Evolutionary conservation across 352 stramenopile genomes (phyloP), one percentile per base, ranked within the genome.

Genomic region (Pythium brassicae): DNA sequence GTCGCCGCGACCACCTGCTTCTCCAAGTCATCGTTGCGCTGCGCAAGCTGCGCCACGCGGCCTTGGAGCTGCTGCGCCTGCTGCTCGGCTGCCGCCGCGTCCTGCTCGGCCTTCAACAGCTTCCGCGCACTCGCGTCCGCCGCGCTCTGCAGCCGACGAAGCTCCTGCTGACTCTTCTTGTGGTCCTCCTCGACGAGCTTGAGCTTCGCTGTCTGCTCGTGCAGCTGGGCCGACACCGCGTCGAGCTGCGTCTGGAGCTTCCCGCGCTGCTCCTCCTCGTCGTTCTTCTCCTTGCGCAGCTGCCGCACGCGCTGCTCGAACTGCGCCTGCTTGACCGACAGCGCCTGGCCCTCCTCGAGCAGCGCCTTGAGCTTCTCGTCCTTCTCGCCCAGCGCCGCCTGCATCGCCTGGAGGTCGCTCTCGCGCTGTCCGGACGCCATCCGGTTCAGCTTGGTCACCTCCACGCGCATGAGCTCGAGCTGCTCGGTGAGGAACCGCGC

Each of bases 251-350:
- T 71, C 57, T 89, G 68, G 0, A 76, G 51, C 48, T 83, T 85
- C 1, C 78, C 59, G 7, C 69, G 72, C 53, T 67, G 63, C 50
- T 89, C 76, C 53, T 89, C 76, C 55, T 88, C 59, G 27, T 92
- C 84, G 44, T 88, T 86, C 53, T 89, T 92, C 56, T 94, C 84
- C 32, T 86, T 87, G 15, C 84, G 79, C 1, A 94, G 48, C 17
- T 77, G 63, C 2, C 84, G 79, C 22, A 92, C 57, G 14, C 83
- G 71, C 25, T 87, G 73, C 52, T 94, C 83, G 25, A 86, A 65
- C 53, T 91, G 81, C 17, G 76, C 72, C 50, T 90, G 77, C 65
- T 94, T 94, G 11, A 92, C 67, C 2, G 81, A 92, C 1, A 94
- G 64, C 6, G 81, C 69, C 35, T 92, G 75, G 0, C 83, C 83